phyloP scores from a whole-genome alignment of 495 filamentous ascomycete genomes.

The Hypoxylon perforatum region DNA sequence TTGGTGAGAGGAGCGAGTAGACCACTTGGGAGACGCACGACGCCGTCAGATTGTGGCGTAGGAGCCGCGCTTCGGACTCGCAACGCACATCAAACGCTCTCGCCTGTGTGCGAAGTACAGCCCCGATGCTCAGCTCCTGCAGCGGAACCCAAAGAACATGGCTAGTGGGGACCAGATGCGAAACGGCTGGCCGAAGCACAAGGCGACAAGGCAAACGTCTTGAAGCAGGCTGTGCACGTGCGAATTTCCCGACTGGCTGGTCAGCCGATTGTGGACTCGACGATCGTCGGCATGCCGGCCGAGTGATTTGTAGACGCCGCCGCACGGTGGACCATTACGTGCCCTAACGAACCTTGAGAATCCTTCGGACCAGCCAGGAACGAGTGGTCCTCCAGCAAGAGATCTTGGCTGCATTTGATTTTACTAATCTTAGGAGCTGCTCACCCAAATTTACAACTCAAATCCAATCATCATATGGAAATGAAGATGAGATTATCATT shows the following conservation, averaged over 20 bases:
- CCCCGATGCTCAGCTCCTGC: conserved; percentile 10
- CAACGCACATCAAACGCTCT: not conserved
- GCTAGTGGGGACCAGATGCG: not conserved
- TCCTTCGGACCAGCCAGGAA: too few species aligned
- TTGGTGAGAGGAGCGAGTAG: not conserved
- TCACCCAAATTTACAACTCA: not conserved
- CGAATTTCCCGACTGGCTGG: conserved; percentile 23
- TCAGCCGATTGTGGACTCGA: conserved; percentile 3
- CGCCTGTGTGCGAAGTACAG: not conserved
- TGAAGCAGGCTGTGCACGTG: conserved; percentile 1
- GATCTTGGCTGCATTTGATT: conserved; percentile 5
- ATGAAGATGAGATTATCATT: not conserved
- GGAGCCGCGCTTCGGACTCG: not conserved
- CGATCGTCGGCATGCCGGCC: not conserved
- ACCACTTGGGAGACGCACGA: not conserved
- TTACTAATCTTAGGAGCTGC: not conserved
- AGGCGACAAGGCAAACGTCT: not conserved
- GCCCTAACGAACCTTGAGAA: not conserved
- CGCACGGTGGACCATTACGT: too few species aligned
- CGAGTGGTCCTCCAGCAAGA: too few species aligned
- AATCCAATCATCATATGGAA: not conserved
- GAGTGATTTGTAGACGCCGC: not conserved
- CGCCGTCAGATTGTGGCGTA: not conserved
- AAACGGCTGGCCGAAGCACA: not conserved
- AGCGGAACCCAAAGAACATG: not conserved